Evolutionary conservation across 148 eudicot species (phyloP), one percentile per base, ranked within the genome.

Genomic region (Cornus controversa): DNA sequence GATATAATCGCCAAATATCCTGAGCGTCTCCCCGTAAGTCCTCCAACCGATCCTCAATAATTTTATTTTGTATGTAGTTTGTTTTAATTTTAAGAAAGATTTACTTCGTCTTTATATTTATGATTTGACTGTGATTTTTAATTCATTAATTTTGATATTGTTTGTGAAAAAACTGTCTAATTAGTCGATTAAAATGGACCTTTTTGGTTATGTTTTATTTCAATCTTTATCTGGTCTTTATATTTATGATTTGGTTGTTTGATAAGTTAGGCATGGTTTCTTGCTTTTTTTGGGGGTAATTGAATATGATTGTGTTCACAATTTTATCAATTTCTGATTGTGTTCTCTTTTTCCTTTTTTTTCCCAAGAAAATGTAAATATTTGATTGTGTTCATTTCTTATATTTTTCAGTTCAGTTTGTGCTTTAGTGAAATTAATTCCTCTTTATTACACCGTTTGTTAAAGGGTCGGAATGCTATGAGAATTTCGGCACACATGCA

Each of bases 1-100:
- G 95, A 91, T 24, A 94, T 94, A 80, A 82, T 94, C 69, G 92
- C 94, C 82, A 94, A 86, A 66, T 94, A 90, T 72, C 94, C 96
- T 67, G 94, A 92, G 70, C 92, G 98, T 26, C 68, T 94, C 8
- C 98, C 98, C 18, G 97, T 94, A 76, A 73, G 85, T 78, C n/a
- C 27, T 25, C 20, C 37, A 31, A 31, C 34, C 34, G 34, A 31
- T 31, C 34, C 34, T 31, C 0, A 31, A 31, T 0, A 31, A 31
- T 31, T 31, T 31, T n/a, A n/a, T 5, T 31, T 31, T 31, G 2
- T 31, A 31, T 31, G 34, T 31, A 3, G 34, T 31, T 31, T 31
- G 4, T 31, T 31, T 31, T 31, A 31, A 31, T 31, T 31, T 31
- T 31, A 3, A 31, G 34, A 31, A 3, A 31, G 34, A 31, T 31